Percentiles rank a stretch among this genome's conserved stretches.
phyloP scores from a whole-genome alignment of 495 filamentous ascomycete genomes.

The Bathelium albidoporum region DNA sequence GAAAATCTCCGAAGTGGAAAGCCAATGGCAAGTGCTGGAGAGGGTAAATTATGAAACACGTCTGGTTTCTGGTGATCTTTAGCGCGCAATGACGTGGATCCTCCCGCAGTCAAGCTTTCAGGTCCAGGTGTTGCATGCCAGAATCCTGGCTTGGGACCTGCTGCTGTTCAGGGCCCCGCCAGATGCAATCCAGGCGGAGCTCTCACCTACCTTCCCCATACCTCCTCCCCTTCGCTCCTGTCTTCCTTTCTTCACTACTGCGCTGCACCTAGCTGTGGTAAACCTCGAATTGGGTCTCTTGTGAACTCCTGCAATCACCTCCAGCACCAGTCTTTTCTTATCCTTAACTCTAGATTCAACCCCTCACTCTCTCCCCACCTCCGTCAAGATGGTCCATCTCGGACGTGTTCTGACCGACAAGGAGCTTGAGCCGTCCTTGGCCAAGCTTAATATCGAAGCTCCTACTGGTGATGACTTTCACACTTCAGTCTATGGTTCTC shows the following conservation, averaged over 20 bases:
- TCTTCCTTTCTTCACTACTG: neutral
- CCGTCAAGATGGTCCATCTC: constrained; percentile 59
- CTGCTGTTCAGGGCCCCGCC: neutral
- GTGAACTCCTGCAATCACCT: neutral
- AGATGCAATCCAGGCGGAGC: constrained; percentile 1
- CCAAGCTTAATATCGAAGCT: constrained; percentile 35
- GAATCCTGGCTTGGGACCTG: neutral
- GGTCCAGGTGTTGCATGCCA: neutral
- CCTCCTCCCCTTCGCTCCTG: neutral
- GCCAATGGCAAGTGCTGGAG: neutral
- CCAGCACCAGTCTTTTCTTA: neutral
- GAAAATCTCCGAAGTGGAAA: neutral
- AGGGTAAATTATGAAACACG: neutral
- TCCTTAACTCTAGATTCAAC: neutral
- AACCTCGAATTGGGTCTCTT: neutral
- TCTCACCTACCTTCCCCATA: neutral
- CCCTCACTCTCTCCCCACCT: neutral
- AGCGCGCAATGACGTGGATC: neutral
- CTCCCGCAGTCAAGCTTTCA: constrained; percentile 4
- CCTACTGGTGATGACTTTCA: constrained; percentile 53
- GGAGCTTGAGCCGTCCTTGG: constrained; percentile 34
- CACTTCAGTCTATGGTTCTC: constrained; percentile 74
- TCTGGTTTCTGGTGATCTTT: neutral
- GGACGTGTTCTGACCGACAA: constrained; percentile 43
- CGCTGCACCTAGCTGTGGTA: neutral